Conservation (phyloP, 805 yeast species). For the Sugiyamaella floridensis region DNA sequence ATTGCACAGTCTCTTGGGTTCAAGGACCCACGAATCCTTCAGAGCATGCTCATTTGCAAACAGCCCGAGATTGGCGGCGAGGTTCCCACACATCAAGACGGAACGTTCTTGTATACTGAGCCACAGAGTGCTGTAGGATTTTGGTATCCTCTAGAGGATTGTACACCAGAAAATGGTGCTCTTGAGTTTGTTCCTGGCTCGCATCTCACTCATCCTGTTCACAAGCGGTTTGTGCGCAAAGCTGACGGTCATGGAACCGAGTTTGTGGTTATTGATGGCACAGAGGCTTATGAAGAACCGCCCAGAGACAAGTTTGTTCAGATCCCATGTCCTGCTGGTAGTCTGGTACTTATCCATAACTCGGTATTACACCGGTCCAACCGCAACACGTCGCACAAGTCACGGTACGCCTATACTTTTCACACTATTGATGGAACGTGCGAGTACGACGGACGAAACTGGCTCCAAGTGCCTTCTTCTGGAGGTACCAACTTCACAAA, state of each 20-base stretch:
- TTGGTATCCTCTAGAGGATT: conserved; percentile 77
- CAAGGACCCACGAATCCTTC: conserved; percentile 63
- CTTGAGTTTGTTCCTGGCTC: conserved; percentile 64
- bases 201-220: conserved; percentile 50
- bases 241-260: conserved; percentile 50
- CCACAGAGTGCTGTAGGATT: conserved; percentile 71
- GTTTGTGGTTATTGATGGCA: conserved; percentile 37
- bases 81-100: conserved; percentile 76
- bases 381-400: conserved; percentile 44
- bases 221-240: conserved; percentile 56
- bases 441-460: conserved; percentile 56
- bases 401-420: conserved; percentile 73
- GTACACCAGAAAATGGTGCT: conserved; percentile 62
- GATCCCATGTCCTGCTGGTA: conserved; percentile 64
- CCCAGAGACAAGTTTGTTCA: conserved; percentile 40
- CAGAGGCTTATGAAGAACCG: conserved; percentile 26
- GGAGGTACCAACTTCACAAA: conserved; percentile 59
- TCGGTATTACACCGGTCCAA: conserved; percentile 67
- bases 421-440: conserved; percentile 66
- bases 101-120: conserved; percentile 60
- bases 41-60: conserved; percentile 73
- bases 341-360: conserved; percentile 64
- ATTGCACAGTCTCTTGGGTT: conserved; percentile 50
- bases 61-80: conserved; percentile 68
- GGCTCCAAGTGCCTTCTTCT: conserved; percentile 71